These are phyloP conservation scores for Seminavis robusta DNA, from an alignment of 108 stramenopile species.

Conservation along the genomic window DNA sequence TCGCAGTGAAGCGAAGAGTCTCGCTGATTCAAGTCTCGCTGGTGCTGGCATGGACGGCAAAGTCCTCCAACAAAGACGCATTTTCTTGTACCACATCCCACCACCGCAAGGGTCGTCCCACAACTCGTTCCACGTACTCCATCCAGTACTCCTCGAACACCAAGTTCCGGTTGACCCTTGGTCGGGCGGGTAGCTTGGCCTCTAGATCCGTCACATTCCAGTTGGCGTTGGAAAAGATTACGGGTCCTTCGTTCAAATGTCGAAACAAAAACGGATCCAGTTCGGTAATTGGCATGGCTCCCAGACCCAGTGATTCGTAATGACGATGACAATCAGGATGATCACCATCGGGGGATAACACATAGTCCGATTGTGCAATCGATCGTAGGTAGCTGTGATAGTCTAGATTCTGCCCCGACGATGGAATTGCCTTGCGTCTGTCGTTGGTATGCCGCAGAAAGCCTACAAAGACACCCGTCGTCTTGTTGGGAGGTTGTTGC, in stretches of 20 bases:
- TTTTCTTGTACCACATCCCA: too few species aligned
- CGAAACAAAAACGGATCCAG: constrained; percentile 2
- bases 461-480: too few species aligned
- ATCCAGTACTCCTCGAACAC: constrained; percentile 32
- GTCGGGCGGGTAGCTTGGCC: not conserved
- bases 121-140: constrained; percentile 14
- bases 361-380: constrained; percentile 11
- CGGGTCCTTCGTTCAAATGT: constrained; percentile 8
- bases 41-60: too few species aligned
- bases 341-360: constrained; percentile 10
- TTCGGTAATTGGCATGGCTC: constrained; percentile 16
- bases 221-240: constrained; percentile 5
- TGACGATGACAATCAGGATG: constrained; percentile 19
- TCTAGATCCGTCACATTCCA: not conserved
- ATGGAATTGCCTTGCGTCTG: too few species aligned
- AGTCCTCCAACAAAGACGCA: too few species aligned
- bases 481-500: too few species aligned
- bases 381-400: not conserved
- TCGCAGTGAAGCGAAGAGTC: too few species aligned
- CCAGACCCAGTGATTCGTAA: constrained; percentile 14
- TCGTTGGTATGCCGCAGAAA: too few species aligned
- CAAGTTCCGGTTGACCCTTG: constrained; percentile 35
- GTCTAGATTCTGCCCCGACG: too few species aligned
- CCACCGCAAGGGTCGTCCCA: constrained; percentile 3
- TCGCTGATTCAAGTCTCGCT: too few species aligned